Evolutionary conservation across 306 rosid genomes (phyloP).

Genomic region (Ammopiptanthus mongolicus): DNA sequence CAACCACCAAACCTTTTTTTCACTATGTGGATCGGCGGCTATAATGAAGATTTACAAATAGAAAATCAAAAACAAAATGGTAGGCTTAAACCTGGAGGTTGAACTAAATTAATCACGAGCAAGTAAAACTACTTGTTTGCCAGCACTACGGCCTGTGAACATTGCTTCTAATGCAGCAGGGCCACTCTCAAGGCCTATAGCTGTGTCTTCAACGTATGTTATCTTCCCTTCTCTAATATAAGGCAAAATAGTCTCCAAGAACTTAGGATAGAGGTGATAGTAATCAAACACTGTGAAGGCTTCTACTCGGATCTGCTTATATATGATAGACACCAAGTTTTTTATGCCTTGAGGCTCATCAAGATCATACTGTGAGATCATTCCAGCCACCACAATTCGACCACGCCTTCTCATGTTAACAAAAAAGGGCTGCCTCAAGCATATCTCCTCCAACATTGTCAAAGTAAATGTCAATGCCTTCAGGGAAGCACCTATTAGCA

Average conservation of each 20-base stretch:
- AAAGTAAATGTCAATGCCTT: slow-evolving; percentile 68
- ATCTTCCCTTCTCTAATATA: background rate
- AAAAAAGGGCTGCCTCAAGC: slow-evolving; percentile 58
- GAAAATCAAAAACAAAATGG: too few species aligned
- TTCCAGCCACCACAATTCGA: slow-evolving; percentile 50
- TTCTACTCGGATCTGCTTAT: slow-evolving; percentile 39
- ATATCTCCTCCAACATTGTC: slow-evolving; percentile 62
- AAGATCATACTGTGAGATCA: slow-evolving; percentile 56
- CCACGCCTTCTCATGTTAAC: slow-evolving; percentile 45
- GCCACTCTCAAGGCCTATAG: slow-evolving; percentile 17
- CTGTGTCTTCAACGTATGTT: slow-evolving; percentile 24
- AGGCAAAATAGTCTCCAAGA: slow-evolving; percentile 55
- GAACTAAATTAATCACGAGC: slow-evolving; percentile 11
- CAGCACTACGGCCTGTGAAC: slow-evolving; percentile 27
- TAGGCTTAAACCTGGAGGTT: too few species aligned
- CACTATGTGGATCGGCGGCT: too few species aligned
- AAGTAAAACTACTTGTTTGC: slow-evolving; percentile 27
- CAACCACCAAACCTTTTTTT: too few species aligned
- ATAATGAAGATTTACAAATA: too few species aligned
- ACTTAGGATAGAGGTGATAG: slow-evolving; percentile 45
- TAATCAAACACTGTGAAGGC: slow-evolving; percentile 42
- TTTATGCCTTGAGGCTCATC: slow-evolving; percentile 49
- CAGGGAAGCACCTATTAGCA: slow-evolving; percentile 40
- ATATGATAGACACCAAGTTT: slow-evolving; percentile 29
- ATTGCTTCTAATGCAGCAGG: slow-evolving; percentile 32